Conservation (phyloP, 805 yeast genomes). For the Ogataea wickerhamii region DNA sequence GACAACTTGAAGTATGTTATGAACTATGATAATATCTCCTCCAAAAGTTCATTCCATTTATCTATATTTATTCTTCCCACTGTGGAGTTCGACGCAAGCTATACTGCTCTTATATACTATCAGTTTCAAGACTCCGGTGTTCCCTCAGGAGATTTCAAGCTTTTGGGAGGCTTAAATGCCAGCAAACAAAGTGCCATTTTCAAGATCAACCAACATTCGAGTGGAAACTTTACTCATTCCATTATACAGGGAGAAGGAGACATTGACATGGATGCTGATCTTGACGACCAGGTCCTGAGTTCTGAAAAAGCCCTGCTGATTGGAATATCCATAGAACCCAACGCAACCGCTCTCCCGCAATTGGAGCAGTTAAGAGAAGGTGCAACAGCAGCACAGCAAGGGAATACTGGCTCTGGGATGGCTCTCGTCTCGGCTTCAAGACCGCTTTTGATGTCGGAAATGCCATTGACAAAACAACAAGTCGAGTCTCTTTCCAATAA, state of each 20-base stretch:
- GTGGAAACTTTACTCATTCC: conserved; percentile 16
- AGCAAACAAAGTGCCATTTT: conserved; percentile 89
- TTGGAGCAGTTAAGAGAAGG: conserved; percentile 34
- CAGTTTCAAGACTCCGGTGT: conserved; percentile 61
- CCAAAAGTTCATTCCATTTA: conserved; percentile 59
- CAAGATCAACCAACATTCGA: conserved; percentile 49
- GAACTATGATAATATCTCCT: conserved; percentile 57
- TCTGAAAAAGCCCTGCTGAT: conserved; percentile 35
- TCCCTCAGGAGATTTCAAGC: conserved; percentile 46
- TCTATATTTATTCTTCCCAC: conserved; percentile 86
- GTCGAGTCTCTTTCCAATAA: conserved; percentile 70
- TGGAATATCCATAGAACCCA: conserved; percentile 91
- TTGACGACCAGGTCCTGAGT: conserved; percentile 20
- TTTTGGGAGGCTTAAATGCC: conserved; percentile 60
- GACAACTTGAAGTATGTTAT: conserved; percentile 66
- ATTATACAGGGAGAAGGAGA: conserved; percentile 34
- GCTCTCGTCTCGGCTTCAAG: conserved; percentile 37
- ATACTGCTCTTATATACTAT: conserved; percentile 83
- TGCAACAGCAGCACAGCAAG: conserved; percentile 11
- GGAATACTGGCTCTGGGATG: conserved; percentile 27
- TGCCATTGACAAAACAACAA: conserved; percentile 23
- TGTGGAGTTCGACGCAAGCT: conserved; percentile 62
- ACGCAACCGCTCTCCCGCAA: conserved; percentile 57
- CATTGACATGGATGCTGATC: conserved; percentile 52
- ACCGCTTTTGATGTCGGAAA: conserved; percentile 20